Evolutionary conservation across 2,329 filamentous ascomycete genomes (phyloP).

Genomic region (Berkeleyomyces rouxiae): DNA sequence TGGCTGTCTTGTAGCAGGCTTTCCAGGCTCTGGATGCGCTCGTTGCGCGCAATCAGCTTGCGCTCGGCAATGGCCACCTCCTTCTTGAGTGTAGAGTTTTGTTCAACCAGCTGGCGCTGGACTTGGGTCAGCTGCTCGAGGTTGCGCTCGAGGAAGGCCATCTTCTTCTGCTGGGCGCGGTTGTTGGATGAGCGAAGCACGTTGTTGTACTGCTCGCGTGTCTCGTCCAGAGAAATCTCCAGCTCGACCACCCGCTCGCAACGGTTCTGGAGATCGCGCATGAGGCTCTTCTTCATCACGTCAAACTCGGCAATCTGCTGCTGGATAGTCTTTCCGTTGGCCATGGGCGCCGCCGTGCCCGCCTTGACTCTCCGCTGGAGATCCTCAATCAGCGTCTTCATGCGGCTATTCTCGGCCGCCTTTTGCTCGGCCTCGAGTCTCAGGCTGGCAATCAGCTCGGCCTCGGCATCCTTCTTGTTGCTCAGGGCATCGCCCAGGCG

Average conservation of each 20-base stretch:
- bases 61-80: constrained; percentile 97
- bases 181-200: constrained; percentile 94
- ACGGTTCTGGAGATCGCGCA: constrained; percentile 95
- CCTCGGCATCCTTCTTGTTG: constrained; percentile 56
- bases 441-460: constrained; percentile 58
- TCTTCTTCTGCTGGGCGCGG: constrained; percentile 98
- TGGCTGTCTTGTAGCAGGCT: constrained; percentile 87
- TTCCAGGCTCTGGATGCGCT: constrained; percentile 90
- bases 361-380: constrained; percentile 59
- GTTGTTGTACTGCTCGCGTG: constrained; percentile 97
- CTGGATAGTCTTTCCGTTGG: constrained; percentile 79
- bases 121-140: constrained; percentile 95
- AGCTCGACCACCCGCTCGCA: constrained; percentile 97
- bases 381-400: constrained; percentile 67
- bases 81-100: constrained; percentile 95
- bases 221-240: constrained; percentile 94
- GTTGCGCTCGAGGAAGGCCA: constrained; percentile 97
- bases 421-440: constrained; percentile 61
- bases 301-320: constrained; percentile 98
- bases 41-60: constrained; percentile 89
- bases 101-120: constrained; percentile 91
- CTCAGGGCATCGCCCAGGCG: constrained; percentile 62
- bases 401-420: constrained; percentile 63
- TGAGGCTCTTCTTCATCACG: constrained; percentile 98
- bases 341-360: constrained; percentile 39